Base-by-base conservation (phyloP, 441 rosid genomes). In the Arabidopsis hybrid region DNA sequence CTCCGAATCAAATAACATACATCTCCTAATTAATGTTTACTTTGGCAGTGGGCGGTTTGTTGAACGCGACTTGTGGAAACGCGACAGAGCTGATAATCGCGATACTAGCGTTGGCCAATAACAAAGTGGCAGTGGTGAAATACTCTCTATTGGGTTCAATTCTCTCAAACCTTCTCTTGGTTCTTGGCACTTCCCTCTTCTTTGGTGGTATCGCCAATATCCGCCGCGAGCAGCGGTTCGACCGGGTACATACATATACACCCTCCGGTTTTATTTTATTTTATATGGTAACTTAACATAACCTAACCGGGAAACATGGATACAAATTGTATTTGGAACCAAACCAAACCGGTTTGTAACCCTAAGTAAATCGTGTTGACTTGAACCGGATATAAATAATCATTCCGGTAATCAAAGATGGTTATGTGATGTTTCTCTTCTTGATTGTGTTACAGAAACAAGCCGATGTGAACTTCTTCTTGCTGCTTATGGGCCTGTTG, bases 41-140 rank as follows among this genome's bases (percentile, higher is more conserved):
- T 65, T 46, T 42, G 74, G 80, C 74, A 79, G 89, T 83, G 64
- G 92, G 92, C 31, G 92, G 90, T 26, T 79, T 88, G 47, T 69
- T 88, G 31, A 88, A 88, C 69, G 92, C 92, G 34, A 88, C 90
- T 18, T 88, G 92, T 67, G 92, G 92, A 4, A 88, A 88, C 78
- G 90, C 89, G 6, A 88, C 87, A 4, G 92, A 88, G 79, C 78
- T 88, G 57, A 88, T 88, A 74, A 88, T 88, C 43, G 88, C 92
- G 40, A 34, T 88, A 36, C 64, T 88, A 51, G 92, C 90, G 21
- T 87, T 88, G 8, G 74, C 69, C 65, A 74, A 69, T 58, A 74
- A 71, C 74, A 88, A 88, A 73, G 84, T 86, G 21, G 74, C 75
- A 18, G 89, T 86, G 40, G 79, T 88, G 35, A 88, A 85, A 68